Percentiles rank a stretch among this genome's conserved stretches.
Conservation (phyloP, 2,329 filamentous ascomycete species). For the Diaporthe capsici region DNA sequence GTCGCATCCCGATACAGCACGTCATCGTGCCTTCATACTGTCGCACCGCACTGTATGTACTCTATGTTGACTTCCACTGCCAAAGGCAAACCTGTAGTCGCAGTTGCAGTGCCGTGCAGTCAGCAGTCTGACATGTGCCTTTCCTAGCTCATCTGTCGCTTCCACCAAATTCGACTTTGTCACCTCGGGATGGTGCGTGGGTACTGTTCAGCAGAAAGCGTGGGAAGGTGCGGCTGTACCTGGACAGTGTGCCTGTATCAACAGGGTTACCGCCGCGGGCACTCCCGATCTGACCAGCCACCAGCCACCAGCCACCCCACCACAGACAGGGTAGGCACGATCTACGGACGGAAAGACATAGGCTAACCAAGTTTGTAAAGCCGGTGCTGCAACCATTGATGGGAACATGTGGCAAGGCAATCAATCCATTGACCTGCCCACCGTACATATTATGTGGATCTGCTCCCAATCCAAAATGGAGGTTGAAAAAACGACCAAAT, state of each 20-base stretch:
- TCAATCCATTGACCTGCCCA: too few relatives aligned
- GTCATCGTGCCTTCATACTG: conserved; percentile 18
- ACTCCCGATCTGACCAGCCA: conserved; percentile 24
- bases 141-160: neutral
- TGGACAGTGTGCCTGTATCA: neutral
- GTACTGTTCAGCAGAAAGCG: neutral
- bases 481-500: too few relatives aligned
- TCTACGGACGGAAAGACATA: neutral
- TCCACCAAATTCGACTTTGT: neutral
- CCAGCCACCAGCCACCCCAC: conserved; percentile 17
- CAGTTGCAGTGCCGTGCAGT: neutral
- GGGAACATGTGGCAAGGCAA: neutral
- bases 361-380: neutral
- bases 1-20: conserved; percentile 29
- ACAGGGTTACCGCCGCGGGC: conserved; percentile 13
- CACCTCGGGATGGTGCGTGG: neutral
- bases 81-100: neutral
- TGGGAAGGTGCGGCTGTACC: neutral
- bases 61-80: neutral
- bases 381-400: neutral
- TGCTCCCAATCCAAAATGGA: too few relatives aligned
- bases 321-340: neutral
- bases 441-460: too few relatives aligned
- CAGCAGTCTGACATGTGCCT: neutral
- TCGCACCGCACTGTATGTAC: neutral